These are phyloP conservation scores for Penicillium sp. DNA, from an alignment of 2,329 filamentous ascomycete species.

Conservation along the genomic window DNA sequence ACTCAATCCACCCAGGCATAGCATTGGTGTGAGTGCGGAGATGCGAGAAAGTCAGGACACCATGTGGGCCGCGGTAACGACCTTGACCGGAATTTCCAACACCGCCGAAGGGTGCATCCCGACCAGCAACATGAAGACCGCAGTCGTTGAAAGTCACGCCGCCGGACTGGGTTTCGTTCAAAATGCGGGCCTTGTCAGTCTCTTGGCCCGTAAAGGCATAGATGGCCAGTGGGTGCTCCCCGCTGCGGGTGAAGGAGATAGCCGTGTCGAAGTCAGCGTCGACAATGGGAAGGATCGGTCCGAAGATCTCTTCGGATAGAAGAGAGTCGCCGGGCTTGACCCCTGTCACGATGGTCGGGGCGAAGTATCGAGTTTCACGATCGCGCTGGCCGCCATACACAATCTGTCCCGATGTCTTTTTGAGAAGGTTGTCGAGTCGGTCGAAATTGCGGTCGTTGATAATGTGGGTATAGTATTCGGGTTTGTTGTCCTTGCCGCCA, in stretches of 20 bases:
- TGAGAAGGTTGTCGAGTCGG: constrained; percentile 41
- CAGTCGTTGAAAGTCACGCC: constrained; percentile 56
- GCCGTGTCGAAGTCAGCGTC: constrained; percentile 31
- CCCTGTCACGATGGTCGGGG: constrained; percentile 43
- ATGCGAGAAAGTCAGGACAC: constrained; percentile 45
- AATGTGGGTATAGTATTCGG: constrained; percentile 37
- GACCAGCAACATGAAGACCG: constrained; percentile 47
- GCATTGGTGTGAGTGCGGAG: constrained; percentile 26
- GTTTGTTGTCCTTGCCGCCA: constrained; percentile 17
- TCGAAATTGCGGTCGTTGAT: constrained; percentile 48
- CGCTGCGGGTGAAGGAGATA: constrained; percentile 23
- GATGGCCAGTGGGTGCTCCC: constrained; percentile 40
- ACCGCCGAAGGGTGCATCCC: constrained; percentile 52
- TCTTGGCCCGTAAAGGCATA: constrained; percentile 45
- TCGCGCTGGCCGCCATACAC: constrained; percentile 38
- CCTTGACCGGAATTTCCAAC: constrained; percentile 53
- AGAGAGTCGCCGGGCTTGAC: constrained; percentile 41
- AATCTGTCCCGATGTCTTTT: constrained; percentile 39
- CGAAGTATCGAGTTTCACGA: constrained; percentile 32
- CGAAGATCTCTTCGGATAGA: constrained; percentile 50
- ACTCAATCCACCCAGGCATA: constrained; percentile 20
- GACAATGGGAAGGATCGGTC: constrained; percentile 46
- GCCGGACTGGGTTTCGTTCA: constrained; percentile 44
- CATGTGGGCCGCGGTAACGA: constrained; percentile 52
- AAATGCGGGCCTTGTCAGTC: constrained; percentile 36